A percentile compares a stretch with the other conserved stretches of the same genome.
Conservation (phyloP, 345 rosid species). For the Noccaea caerulescens region DNA sequence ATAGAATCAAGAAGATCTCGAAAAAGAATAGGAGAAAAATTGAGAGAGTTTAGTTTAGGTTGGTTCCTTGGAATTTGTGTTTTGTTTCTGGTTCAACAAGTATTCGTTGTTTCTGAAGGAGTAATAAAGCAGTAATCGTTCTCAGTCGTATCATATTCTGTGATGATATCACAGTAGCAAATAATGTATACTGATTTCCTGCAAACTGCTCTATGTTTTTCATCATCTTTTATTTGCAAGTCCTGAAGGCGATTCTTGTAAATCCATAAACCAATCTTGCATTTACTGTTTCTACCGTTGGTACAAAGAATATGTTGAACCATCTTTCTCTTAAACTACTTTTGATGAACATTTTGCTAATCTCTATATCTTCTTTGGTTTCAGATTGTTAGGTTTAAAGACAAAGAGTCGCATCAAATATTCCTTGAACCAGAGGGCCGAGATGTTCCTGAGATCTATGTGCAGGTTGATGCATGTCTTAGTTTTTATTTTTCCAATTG, state of each 20-base stretch:
- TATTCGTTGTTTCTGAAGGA: neutral
- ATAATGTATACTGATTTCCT: neutral
- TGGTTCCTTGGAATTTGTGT: neutral
- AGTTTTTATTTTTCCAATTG: constrained; percentile 18
- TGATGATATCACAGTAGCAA: neutral
- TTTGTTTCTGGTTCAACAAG: neutral
- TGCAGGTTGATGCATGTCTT: constrained; percentile 65
- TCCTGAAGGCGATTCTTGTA: neutral
- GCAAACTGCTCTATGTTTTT: neutral
- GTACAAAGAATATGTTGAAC: constrained; percentile 20
- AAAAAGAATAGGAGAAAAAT: neutral
- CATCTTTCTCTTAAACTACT: constrained; percentile 22
- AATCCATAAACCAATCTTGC: neutral
- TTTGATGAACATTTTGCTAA: constrained; percentile 5
- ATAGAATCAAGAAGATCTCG: neutral
- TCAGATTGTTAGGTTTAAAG: constrained; percentile 93
- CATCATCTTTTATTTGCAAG: constrained; percentile 8
- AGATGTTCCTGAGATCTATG: constrained; percentile 91
- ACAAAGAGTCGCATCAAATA: constrained; percentile 98
- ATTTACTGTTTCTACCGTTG: constrained; percentile 1
- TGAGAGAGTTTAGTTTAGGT: neutral
- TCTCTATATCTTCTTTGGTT: constrained; percentile 18
- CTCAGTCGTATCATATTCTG: neutral
- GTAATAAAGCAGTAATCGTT: neutral
- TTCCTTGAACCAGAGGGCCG: constrained; percentile 99